Evolutionary conservation across 306 rosid genomes (phyloP).

Genomic region (Purshia tridentata): DNA sequence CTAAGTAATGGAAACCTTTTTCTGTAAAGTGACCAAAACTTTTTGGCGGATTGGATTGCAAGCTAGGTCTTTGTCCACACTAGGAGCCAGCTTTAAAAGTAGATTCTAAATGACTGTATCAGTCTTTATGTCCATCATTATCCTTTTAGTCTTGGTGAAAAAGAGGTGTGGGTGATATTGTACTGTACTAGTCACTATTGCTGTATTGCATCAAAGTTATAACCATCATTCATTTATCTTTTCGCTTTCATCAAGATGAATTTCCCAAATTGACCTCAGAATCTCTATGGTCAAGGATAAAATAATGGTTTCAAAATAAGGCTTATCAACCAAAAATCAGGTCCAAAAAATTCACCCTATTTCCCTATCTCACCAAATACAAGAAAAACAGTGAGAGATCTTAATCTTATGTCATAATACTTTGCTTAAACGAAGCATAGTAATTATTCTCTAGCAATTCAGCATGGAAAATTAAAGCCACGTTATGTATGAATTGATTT

Average conservation of each 20-base stretch:
- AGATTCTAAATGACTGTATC: conserved; percentile 33
- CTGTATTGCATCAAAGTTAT: conserved; percentile 25
- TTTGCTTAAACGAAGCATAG: no score
- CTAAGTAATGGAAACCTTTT: background rate
- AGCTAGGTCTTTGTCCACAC: background rate
- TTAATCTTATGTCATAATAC: background rate
- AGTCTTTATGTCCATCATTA: conserved; percentile 28
- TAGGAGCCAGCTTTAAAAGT: background rate
- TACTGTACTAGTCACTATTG: background rate
- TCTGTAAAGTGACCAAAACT: conserved; percentile 16
- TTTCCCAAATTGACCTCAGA: conserved; percentile 7
- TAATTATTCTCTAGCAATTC: no score
- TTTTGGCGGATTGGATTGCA: background rate
- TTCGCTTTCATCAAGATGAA: background rate
- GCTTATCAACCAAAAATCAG: no score
- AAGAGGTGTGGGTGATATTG: conserved; percentile 30
- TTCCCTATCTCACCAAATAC: background rate
- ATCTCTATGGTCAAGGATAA: background rate
- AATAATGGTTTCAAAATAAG: no score
- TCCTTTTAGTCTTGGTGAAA: background rate
- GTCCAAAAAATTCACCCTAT: background rate
- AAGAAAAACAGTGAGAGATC: background rate
- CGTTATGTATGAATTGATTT: no score
- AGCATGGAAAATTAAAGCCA: no score
- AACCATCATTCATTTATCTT: conserved; percentile 20